Evolutionary conservation across 164 flowering plant species (phyloP), one percentile per base, ranked within the genome.

Genomic region (Macadamia tetraphylla): DNA sequence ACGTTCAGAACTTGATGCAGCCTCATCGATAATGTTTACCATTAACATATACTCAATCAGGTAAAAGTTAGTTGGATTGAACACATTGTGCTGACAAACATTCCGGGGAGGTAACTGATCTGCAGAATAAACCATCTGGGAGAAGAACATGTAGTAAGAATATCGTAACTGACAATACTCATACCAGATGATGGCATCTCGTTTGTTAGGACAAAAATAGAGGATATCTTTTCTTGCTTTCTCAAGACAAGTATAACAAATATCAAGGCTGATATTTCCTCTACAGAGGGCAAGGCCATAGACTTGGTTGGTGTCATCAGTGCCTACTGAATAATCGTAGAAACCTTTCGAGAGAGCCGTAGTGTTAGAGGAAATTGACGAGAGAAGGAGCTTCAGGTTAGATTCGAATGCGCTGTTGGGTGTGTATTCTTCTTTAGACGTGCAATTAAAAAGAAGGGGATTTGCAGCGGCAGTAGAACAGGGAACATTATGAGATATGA

Each of bases 141-240:
- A 48, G 67, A 56, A 58, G 63, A 74, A 64, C 1, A 0, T 18
- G 31, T n/a, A 62, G 31, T 17, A 53, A 13, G 76, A 69, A 57
- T 75, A 72, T 3, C 62, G 70, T 30, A 75, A 51, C 53, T 68
- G 68, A 31, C 76, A 78, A 3, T 46, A 2, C 0, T 67, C 67
- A 30, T 42, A 67, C 81, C 81, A 78, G n/a, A 65, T 49, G 10
- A 72, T 67, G 14, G 71, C 71, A 0, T 72, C 78, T 53, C 64
- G 11, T 11, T 17, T 63, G 1, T 52, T 70, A 5, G 48, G 65
- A 56, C 70, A 71, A 6, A 9, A 6, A 43, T 6, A 5, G 9
- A 43, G 9, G 30, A 73, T 31, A 2, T 56, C 59, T 4, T 9
- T 0, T 1, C 9, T 4, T 4, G 79, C 78, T 0, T 62, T 52